phyloP scores from a whole-genome alignment of 2,329 filamentous ascomycete species.

The Fusarium transvaalense region DNA sequence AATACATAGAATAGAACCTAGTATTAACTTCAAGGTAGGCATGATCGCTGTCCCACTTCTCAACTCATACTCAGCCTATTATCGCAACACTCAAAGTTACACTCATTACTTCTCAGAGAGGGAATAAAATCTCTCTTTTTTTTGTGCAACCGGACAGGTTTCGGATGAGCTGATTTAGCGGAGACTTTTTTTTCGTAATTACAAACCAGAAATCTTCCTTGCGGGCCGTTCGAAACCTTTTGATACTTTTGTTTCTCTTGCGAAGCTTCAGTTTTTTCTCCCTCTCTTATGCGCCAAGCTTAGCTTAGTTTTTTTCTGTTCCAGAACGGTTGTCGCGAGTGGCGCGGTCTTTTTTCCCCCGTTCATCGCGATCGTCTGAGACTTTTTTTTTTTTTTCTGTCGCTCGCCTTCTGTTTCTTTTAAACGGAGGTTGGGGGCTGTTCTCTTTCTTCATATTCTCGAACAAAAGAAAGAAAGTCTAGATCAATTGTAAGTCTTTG shows the following conservation, averaged over 20 bases:
- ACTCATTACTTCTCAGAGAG: not conserved
- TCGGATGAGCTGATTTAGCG: slow-evolving; percentile 33
- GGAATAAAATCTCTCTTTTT: slow-evolving; percentile 4
- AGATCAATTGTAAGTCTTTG: slow-evolving; percentile 9
- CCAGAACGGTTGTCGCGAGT: slow-evolving; percentile 25
- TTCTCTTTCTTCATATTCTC: not conserved
- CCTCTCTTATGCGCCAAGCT: slow-evolving; percentile 29
- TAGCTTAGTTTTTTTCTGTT: slow-evolving; percentile 26
- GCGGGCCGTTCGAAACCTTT: not conserved
- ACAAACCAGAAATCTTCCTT: slow-evolving; percentile 2
- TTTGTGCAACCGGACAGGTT: slow-evolving; percentile 29
- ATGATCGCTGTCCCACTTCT: not conserved
- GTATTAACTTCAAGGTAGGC: not conserved
- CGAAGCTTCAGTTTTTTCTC: not conserved
- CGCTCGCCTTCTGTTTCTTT: slow-evolving; percentile 13
- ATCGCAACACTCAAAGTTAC: slow-evolving; percentile 11
- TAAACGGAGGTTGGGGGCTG: not conserved
- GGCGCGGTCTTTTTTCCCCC: slow-evolving; percentile 24
- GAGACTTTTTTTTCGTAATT: slow-evolving; percentile 9
- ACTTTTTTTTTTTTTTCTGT: slow-evolving; percentile 4
- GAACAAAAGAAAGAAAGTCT: not conserved
- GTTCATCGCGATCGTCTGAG: not conserved
- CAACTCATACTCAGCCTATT: slow-evolving; percentile 4
- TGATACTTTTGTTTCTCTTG: slow-evolving; percentile 17
- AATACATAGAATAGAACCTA: not conserved